Base-by-base conservation (phyloP, 371 early-diverging fungal species). In the Mortierella sp. region DNA sequence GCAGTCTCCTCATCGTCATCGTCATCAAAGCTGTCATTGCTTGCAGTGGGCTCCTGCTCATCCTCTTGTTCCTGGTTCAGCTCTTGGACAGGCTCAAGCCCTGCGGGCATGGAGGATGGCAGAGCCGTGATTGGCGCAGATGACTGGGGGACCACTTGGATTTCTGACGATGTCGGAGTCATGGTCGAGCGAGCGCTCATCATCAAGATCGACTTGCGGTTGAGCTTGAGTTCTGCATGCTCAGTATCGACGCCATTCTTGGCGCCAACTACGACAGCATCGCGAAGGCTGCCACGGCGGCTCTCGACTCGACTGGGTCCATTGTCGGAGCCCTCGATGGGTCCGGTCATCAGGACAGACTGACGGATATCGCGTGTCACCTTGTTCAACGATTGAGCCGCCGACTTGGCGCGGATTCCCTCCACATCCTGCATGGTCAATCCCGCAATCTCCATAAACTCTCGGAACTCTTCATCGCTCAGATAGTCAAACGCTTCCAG, bases 401-500 rank as follows among this genome's bases (percentile, higher is more conserved):
- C 77, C 1, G 68, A 61, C 66, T 66, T 77, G 58, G 72, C 68
- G 7, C 64, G 72, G 29, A 77, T 68, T 16, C 30, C 45, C 9
- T 72, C 66, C 11, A 77, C 57, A 56, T 72, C 72, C 26, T 64
- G 25, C n/a, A 26, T 19, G 5, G 72, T 77, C 51, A 77, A 37
- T 16, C 77, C 72, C 7, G 77, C 77, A 1, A 77, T 52, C 55
- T 65, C 72, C 77, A 68, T 72, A 47, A 77, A 77, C 64, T 77
- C 77, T 16, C 48, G 60, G 62, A 77, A 72, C 48, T 77, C 77
- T 3, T 57, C 72, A 26, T 77, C 77, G 15, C 61, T 61, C 47
- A 77, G 60, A 19, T 77, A 77, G 46, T 77, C 77, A 61, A 77
- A 72, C 1, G 77, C 72, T 23, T 77, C 77, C 65, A 77, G 45